These are phyloP conservation scores for Emergomyces pasteurianus DNA, from an alignment of 2,329 filamentous ascomycete species.

Conservation along the genomic window DNA sequence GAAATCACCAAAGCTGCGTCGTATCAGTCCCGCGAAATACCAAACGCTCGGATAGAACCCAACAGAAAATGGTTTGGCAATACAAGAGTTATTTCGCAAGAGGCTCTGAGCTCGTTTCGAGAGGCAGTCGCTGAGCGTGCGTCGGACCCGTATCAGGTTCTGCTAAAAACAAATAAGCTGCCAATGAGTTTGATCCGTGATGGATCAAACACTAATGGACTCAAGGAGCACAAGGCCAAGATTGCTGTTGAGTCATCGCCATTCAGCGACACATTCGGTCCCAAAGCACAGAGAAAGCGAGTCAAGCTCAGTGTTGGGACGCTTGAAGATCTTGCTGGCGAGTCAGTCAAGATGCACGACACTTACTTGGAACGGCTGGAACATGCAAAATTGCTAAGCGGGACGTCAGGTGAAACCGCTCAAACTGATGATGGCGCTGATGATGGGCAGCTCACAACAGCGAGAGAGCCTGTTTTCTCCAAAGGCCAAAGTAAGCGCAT, in stretches of 20 bases:
- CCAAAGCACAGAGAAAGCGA: constrained; percentile 83
- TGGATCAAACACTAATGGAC: constrained; percentile 60
- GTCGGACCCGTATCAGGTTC: constrained; percentile 80
- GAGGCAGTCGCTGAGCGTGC: constrained; percentile 85
- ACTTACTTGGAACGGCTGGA: constrained; percentile 70
- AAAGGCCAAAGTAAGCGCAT: constrained; percentile 94
- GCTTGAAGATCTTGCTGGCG: constrained; percentile 69
- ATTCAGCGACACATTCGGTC: constrained; percentile 81
- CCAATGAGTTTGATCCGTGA: constrained; percentile 91
- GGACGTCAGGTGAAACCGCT: constrained; percentile 47
- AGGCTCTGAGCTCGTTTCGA: constrained; percentile 74
- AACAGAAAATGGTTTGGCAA: constrained; percentile 98
- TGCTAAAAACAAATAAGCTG: constrained; percentile 95
- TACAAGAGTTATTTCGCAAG: constrained; percentile 79
- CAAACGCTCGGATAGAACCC: constrained; percentile 79
- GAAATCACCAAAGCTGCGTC: constrained; percentile 73
- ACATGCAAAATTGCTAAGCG: constrained; percentile 64
- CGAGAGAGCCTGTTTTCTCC: constrained; percentile 77
- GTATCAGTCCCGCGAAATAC: constrained; percentile 72
- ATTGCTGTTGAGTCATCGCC: constrained; percentile 81
- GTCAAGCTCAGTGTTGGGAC: constrained; percentile 77
- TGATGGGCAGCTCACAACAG: constrained; percentile 44
- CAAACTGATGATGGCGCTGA: constrained; percentile 39
- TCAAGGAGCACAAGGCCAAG: constrained; percentile 89
- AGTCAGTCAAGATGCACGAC: constrained; percentile 69